phyloP scores from a whole-genome alignment of 106 monocot species.

The Acanthochlamys bracteata region DNA sequence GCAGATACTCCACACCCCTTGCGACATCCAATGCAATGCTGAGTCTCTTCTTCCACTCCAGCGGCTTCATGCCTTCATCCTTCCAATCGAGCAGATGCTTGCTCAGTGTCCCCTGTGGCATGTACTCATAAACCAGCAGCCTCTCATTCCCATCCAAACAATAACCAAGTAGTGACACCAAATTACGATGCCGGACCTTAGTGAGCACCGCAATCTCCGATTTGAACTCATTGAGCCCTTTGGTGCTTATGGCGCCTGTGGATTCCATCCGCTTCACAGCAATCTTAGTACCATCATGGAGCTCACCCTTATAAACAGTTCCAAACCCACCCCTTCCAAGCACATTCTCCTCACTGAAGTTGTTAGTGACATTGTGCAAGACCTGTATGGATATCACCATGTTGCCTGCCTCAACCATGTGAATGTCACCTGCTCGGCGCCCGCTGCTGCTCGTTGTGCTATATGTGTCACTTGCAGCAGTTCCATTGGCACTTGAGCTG shows the following conservation, averaged over 20 bases:
- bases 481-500: constrained; percentile 15
- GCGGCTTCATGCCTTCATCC: constrained; percentile 18
- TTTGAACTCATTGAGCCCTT: constrained; percentile 42
- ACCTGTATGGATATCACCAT: constrained; percentile 53
- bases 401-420: constrained; percentile 30
- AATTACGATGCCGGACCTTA: constrained; percentile 37
- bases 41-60: constrained; percentile 49
- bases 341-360: constrained; percentile 42
- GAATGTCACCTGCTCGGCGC: constrained; percentile 16
- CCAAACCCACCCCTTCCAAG: constrained; percentile 52
- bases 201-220: constrained; percentile 43
- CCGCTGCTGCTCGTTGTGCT: constrained; percentile 31
- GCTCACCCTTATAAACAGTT: constrained; percentile 45
- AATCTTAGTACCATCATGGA: constrained; percentile 45
- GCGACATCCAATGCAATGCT: constrained; percentile 54
- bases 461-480: constrained; percentile 17
- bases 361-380: constrained; percentile 32
- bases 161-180: constrained; percentile 48
- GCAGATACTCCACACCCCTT: constrained; percentile 45
- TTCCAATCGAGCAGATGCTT: constrained; percentile 33
- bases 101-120: constrained; percentile 44
- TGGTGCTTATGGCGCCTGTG: constrained; percentile 27
- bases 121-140: constrained; percentile 57
- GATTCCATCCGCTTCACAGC: constrained; percentile 52
- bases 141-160: constrained; percentile 48